These are phyloP conservation scores for Colletotrichum tofieldiae DNA, from an alignment of 2,329 filamentous ascomycete genomes.

Conservation along the genomic window DNA sequence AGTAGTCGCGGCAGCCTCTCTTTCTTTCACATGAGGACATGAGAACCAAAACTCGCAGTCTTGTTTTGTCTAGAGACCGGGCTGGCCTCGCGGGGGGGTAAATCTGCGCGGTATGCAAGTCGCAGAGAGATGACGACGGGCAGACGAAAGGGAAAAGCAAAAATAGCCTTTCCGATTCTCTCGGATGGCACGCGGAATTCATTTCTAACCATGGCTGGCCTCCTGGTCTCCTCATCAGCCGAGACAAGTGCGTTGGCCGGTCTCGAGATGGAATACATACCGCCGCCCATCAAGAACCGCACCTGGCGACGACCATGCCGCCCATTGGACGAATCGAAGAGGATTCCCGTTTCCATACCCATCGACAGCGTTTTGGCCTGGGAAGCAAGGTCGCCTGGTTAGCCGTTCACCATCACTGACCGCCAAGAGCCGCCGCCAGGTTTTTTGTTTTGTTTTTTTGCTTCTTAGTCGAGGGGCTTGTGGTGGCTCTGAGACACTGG, in stretches of 20 bases:
- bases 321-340: background rate
- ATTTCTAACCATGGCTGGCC: background rate
- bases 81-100: background rate
- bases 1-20: background rate
- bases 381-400: background rate
- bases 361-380: slow-evolving; percentile 9
- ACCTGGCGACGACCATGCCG: background rate
- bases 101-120: background rate
- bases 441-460: background rate
- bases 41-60: slow-evolving; percentile 1
- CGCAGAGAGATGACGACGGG: background rate
- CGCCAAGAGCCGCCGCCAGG: background rate
- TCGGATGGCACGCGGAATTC: slow-evolving; percentile 9
- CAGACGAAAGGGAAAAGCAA: background rate
- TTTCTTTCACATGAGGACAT: background rate
- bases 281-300: background rate
- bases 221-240: slow-evolving; percentile 3
- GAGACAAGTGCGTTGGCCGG: slow-evolving; percentile 20
- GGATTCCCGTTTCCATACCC: background rate
- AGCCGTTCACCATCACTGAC: slow-evolving; percentile 4
- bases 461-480: slow-evolving; percentile 13
- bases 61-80: slow-evolving; percentile 26
- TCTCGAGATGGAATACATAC: background rate
- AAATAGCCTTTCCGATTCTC: background rate
- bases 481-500: slow-evolving; percentile 19